Evolutionary conservation across 805 yeast genomes (phyloP).

Genomic region (Teunomyces tritomae): DNA sequence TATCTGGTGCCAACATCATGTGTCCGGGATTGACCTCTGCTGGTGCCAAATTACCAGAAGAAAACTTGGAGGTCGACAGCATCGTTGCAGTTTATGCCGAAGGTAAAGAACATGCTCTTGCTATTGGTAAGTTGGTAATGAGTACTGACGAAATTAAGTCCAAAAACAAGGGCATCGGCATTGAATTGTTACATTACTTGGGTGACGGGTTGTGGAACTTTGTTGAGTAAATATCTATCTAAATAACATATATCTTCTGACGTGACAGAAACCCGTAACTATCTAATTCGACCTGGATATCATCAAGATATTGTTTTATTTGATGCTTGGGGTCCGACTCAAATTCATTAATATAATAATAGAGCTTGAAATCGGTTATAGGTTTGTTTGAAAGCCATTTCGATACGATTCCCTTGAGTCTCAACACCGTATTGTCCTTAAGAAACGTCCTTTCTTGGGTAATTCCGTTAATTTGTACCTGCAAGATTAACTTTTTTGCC

Average conservation of each 20-base stretch:
- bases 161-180: constrained; percentile 84
- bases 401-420: constrained; percentile 34
- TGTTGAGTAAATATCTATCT: constrained; percentile 34
- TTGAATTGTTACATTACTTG: constrained; percentile 76
- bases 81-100: constrained; percentile 85
- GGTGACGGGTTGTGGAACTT: constrained; percentile 89
- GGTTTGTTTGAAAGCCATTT: constrained; percentile 12
- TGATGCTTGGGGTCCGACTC: constrained; percentile 10
- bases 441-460: constrained; percentile 19
- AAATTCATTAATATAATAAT: constrained; percentile 23
- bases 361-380: constrained; percentile 23
- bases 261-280: constrained; percentile 18
- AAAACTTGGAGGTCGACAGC: constrained; percentile 61
- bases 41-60: constrained; percentile 81
- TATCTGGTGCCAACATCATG: constrained; percentile 97
- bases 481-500: constrained; percentile 11
- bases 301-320: constrained; percentile 20
- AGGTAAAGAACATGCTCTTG: constrained; percentile 88
- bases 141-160: constrained; percentile 83
- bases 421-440: constrained; percentile 24
- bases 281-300: constrained; percentile 28
- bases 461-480: constrained; percentile 4
- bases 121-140: constrained; percentile 85
- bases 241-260: constrained; percentile 20
- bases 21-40: constrained; percentile 90